Evolutionary conservation across 805 yeast genomes (phyloP).

Genomic region (Sugiyamaella chiloensis): DNA sequence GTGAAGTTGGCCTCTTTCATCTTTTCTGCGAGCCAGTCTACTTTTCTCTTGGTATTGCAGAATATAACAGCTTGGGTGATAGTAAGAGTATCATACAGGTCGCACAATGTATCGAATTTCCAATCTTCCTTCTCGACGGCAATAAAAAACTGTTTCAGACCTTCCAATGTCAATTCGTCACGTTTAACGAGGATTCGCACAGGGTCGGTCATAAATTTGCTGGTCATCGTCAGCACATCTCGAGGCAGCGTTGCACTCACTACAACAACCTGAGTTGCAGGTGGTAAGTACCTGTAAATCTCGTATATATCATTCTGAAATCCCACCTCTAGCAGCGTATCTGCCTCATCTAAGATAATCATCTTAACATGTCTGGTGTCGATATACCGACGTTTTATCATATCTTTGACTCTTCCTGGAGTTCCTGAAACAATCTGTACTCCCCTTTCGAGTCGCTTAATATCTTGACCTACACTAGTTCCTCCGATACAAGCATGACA

Average conservation of each 20-base stretch:
- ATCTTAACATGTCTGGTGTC: slow-evolving; percentile 81
- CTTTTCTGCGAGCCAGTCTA: slow-evolving; percentile 78
- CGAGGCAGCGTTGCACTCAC: slow-evolving; percentile 93
- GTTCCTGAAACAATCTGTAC: slow-evolving; percentile 96
- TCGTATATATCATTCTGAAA: slow-evolving; percentile 95
- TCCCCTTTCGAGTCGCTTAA: slow-evolving; percentile 76
- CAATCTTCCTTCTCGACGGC: slow-evolving; percentile 90
- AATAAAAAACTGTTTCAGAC: slow-evolving; percentile 87
- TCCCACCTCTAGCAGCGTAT: slow-evolving; percentile 90
- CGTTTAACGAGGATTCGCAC: slow-evolving; percentile 90
- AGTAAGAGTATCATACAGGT: slow-evolving; percentile 89
- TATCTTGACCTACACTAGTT: slow-evolving; percentile 83
- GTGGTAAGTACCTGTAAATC: slow-evolving; percentile 84
- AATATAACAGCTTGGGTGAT: slow-evolving; percentile 97
- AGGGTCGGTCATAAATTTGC: slow-evolving; percentile 92
- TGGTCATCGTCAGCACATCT: slow-evolving; percentile 87
- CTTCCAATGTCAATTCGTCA: slow-evolving; percentile 94
- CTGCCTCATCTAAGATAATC: slow-evolving; percentile 97
- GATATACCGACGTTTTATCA: slow-evolving; percentile 87
- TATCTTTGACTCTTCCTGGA: slow-evolving; percentile 96
- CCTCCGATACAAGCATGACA: slow-evolving; percentile 99
- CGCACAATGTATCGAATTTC: slow-evolving; percentile 94
- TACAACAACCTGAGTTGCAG: slow-evolving; percentile 88
- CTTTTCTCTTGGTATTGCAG: slow-evolving; percentile 94
- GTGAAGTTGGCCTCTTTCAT: slow-evolving; percentile 80